Conservation (phyloP, 2,329 filamentous ascomycete species). For the Graphium sp. region DNA sequence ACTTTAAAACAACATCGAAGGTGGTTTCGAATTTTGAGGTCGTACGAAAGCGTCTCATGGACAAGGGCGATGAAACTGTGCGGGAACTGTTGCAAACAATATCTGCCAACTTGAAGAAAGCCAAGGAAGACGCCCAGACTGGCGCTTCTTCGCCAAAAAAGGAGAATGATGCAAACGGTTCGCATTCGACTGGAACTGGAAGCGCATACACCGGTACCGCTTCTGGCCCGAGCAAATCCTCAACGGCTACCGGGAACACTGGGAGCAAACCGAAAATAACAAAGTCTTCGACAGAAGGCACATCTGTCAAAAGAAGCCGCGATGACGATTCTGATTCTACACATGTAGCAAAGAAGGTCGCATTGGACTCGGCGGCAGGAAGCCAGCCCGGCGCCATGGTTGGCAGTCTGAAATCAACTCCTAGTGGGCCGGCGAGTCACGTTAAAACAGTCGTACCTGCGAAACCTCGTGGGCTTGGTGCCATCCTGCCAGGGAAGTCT, state of each 20-base stretch:
- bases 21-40: conserved; percentile 49
- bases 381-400: conserved; percentile 1
- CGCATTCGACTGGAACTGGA: too few species aligned
- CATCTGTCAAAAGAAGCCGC: conserved; percentile 17
- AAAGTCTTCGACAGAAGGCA: conserved; percentile 13
- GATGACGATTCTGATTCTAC: conserved; percentile 22
- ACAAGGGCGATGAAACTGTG: conserved; percentile 47
- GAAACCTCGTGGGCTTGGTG: conserved; percentile 9
- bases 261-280: conserved; percentile 12
- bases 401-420: too few species aligned
- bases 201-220: too few species aligned
- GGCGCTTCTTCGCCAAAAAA: too few species aligned
- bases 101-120: conserved; percentile 25
- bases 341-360: conserved; percentile 24
- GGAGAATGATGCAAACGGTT: conserved; percentile 10
- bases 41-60: conserved; percentile 44
- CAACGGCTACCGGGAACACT: conserved; percentile 10
- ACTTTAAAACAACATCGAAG: conserved; percentile 43
- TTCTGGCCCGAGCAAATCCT: conserved; percentile 5
- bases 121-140: conserved; percentile 10
- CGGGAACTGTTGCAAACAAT: conserved; percentile 45
- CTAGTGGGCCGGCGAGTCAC: too few species aligned
- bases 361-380: conserved; percentile 16
- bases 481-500: conserved; percentile 29
- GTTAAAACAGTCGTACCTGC: too few species aligned